These are phyloP conservation scores for Aspergillus sp. DNA, from an alignment of 2,329 filamentous ascomycete species.

Conservation along the genomic window DNA sequence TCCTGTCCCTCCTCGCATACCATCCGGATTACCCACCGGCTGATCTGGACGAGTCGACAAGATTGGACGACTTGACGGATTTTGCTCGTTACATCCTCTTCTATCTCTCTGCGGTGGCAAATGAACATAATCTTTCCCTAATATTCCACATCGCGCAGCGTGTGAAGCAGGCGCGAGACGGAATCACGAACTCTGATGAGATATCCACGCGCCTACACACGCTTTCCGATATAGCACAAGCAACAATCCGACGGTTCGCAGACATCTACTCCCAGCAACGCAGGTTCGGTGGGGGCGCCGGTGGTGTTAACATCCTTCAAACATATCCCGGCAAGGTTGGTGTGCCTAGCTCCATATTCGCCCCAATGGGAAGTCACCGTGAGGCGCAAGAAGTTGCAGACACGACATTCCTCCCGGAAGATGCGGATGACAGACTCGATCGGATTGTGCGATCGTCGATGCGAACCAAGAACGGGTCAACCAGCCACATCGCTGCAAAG, in stretches of 20 bases:
- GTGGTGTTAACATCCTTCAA: conserved; percentile 62
- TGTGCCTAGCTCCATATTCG: conserved; percentile 76
- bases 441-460: conserved; percentile 68
- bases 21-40: conserved; percentile 75
- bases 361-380: conserved; percentile 70
- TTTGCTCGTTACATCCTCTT: conserved; percentile 88
- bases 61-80: conserved; percentile 65
- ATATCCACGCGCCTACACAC: conserved; percentile 66
- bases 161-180: conserved; percentile 86
- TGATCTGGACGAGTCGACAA: conserved; percentile 41
- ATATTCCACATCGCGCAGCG: conserved; percentile 92
- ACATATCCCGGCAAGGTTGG: conserved; percentile 79
- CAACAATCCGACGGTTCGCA: conserved; percentile 79
- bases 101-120: conserved; percentile 79
- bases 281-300: conserved; percentile 41
- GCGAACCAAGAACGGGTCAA: conserved; percentile 54
- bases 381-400: conserved; percentile 82
- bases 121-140: conserved; percentile 80
- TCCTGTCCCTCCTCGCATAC: conserved; percentile 86
- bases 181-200: conserved; percentile 58
- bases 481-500: conserved; percentile 28
- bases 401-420: conserved; percentile 78
- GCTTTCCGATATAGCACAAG: conserved; percentile 81
- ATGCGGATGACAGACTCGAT: conserved; percentile 73
- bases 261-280: conserved; percentile 75